Evolutionary conservation across 2,329 filamentous ascomycete genomes (phyloP), one percentile per base, ranked within the genome.

Genomic region (Apiospora phragmitis): DNA sequence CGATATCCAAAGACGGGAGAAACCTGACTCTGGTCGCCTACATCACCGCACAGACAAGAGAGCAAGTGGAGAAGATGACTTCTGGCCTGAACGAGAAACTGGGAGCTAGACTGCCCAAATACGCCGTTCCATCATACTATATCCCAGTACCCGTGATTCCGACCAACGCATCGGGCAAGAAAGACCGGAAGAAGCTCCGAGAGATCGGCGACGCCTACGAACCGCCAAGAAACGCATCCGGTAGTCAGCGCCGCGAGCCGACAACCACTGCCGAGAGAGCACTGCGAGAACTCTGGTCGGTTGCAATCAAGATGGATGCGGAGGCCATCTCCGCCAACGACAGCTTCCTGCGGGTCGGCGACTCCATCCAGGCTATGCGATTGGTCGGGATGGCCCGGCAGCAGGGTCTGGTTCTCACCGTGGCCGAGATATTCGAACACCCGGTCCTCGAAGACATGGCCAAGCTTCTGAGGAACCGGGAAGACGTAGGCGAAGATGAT

Each of bases 111-210:
- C 35, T 70, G 29, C 69, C 69, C n/a, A 32, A 43, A 18, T 67
- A 67, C 32, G 62, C 62, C 24, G 29, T 70, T 8, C 69, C 69
- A 1, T 38, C 41, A 1, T 26, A 51, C 38, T 70, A 67, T 32
- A 67, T 70, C 7, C 69, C 59, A 2, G 43, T 70, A 1, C 35
- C 29, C 18, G 35, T 9, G 4, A 38, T 70, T 26, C 69, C 69
- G 12, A 70, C 41, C 1, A 67, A 43, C 26, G 38, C n/a, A 4
- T 49, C 69, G 18, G 69, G 62, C 24, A 70, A 70, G 38, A 65
- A 45, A 9, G 65, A 70, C 38, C 59, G 69, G 1, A 38, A 55
- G 29, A 38, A 43, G 32, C 59, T 70, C 42, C 59, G 42, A 4
- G 43, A 67, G 32, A 67, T 70, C 9, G 69, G 59, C 18, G 45